A percentile compares a stretch with the other conserved stretches of the same genome.
Evolutionary conservation across 1,284 basidiomycete genomes (phyloP).

Genomic region (Heliocybe sulcata): DNA sequence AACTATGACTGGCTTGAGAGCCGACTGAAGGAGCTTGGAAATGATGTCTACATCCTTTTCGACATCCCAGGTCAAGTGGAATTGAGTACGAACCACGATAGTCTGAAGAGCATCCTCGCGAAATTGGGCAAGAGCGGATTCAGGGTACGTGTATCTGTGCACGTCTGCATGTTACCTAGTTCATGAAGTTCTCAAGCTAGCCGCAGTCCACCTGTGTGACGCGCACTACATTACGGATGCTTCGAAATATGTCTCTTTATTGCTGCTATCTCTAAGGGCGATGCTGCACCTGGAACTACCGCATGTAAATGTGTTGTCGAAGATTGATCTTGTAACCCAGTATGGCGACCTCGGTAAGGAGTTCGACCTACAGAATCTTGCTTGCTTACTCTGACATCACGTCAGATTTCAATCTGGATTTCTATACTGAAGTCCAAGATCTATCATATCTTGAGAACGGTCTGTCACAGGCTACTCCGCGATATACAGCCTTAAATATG

Average conservation of each 20-base stretch:
- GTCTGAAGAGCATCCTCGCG: slow-evolving; percentile 73
- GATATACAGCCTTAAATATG: slow-evolving; percentile 78
- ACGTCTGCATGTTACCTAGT: slow-evolving; percentile 10
- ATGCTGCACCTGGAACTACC: slow-evolving; percentile 99
- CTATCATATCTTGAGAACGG: slow-evolving; percentile 82
- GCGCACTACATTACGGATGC: slow-evolving; percentile 97
- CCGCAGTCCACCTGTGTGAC: slow-evolving; percentile 93
- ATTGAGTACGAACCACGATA: slow-evolving; percentile 92
- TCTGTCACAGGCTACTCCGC: slow-evolving; percentile 58
- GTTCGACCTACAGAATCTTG: not conserved
- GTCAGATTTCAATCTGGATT: slow-evolving; percentile 93
- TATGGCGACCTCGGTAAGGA: slow-evolving; percentile 81
- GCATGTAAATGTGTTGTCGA: slow-evolving; percentile 95
- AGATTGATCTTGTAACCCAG: slow-evolving; percentile 84
- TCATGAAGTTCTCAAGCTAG: slow-evolving; percentile 53
- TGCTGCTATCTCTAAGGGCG: slow-evolving; percentile 87
- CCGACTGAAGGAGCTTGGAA: slow-evolving; percentile 58
- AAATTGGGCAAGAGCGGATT: slow-evolving; percentile 75
- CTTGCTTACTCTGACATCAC: slow-evolving; percentile 1
- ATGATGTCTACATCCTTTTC: slow-evolving; percentile 84
- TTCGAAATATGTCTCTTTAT: slow-evolving; percentile 89
- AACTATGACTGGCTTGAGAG: slow-evolving; percentile 95
- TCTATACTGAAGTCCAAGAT: slow-evolving; percentile 98
- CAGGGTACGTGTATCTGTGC: slow-evolving; percentile 52
- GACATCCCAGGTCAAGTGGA: slow-evolving; percentile 98